Percentiles rank a stretch among this genome's conserved stretches.
phyloP scores from a whole-genome alignment of 2,329 filamentous ascomycete species.

The Fusarium irregulare region DNA sequence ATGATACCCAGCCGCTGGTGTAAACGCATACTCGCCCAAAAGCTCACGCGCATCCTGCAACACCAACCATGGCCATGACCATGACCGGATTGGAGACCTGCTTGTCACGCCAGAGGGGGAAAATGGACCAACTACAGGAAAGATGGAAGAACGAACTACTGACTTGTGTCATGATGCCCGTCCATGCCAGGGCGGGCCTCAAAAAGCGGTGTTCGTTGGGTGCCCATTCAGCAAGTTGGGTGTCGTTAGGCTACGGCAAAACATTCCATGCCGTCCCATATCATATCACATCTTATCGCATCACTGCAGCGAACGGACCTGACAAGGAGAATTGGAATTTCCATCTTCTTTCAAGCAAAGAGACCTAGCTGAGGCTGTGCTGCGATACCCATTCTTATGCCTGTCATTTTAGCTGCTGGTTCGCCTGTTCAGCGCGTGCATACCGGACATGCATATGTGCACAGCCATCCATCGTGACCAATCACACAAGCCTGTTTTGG shows the following conservation, averaged over 20 bases:
- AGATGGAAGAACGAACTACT: conserved; percentile 5
- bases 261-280: conserved; percentile 5
- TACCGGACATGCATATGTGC: neutral
- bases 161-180: conserved; percentile 7
- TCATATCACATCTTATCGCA: neutral
- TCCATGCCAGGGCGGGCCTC: conserved; percentile 29
- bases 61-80: conserved; percentile 11
- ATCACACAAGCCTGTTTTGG: conserved; percentile 4
- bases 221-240: conserved; percentile 32
- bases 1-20: conserved; percentile 12
- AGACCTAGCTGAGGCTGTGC: conserved; percentile 29
- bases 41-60: conserved; percentile 35
- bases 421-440: conserved; percentile 15
- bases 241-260: conserved; percentile 33
- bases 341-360: conserved; percentile 23
- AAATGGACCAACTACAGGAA: conserved; percentile 23
- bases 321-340: conserved; percentile 30
- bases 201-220: conserved; percentile 34
- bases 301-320: neutral
- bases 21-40: conserved; percentile 35
- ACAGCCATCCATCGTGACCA: conserved; percentile 22
- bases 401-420: conserved; percentile 22
- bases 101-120: conserved; percentile 25
- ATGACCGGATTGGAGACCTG: conserved; percentile 28
- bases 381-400: conserved; percentile 5